A percentile compares a stretch with the other conserved stretches of the same genome.
Conservation (phyloP, 345 rosid genomes). For the Microcos paniculata region DNA sequence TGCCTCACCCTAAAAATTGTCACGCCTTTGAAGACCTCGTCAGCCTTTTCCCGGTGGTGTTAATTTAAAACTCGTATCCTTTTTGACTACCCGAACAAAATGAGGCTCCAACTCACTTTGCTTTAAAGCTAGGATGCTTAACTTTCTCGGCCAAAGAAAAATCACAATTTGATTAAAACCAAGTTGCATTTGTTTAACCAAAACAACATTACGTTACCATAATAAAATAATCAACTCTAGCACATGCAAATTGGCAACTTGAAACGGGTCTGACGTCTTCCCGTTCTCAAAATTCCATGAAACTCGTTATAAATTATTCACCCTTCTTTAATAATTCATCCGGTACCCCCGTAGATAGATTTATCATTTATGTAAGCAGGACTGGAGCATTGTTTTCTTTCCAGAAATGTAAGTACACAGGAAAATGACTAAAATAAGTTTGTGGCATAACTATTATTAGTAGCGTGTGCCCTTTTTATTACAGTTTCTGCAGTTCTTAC, state of each 20-base stretch:
- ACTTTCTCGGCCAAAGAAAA: conserved; percentile 5
- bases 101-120: not conserved
- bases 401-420: too few relatives aligned
- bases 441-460: too few relatives aligned
- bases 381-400: too few relatives aligned
- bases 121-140: not conserved
- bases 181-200: not conserved
- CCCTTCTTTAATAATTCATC: not conserved
- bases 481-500: too few relatives aligned
- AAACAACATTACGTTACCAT: not conserved
- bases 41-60: conserved; percentile 1
- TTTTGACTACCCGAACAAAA: not conserved
- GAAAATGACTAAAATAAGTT: too few relatives aligned
- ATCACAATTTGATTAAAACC: not conserved
- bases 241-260: not conserved
- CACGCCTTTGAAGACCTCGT: not conserved
- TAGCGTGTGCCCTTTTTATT: too few relatives aligned
- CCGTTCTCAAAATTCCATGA: not conserved
- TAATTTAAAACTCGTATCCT: not conserved
- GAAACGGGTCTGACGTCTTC: not conserved
- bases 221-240: not conserved
- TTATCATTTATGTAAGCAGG: too few relatives aligned
- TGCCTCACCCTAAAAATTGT: not conserved
- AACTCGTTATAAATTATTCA: not conserved
- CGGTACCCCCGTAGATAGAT: not conserved